These are phyloP conservation scores for Zymoseptoria passerinii DNA, from an alignment of 2,329 filamentous ascomycete genomes.

Conservation along the genomic window DNA sequence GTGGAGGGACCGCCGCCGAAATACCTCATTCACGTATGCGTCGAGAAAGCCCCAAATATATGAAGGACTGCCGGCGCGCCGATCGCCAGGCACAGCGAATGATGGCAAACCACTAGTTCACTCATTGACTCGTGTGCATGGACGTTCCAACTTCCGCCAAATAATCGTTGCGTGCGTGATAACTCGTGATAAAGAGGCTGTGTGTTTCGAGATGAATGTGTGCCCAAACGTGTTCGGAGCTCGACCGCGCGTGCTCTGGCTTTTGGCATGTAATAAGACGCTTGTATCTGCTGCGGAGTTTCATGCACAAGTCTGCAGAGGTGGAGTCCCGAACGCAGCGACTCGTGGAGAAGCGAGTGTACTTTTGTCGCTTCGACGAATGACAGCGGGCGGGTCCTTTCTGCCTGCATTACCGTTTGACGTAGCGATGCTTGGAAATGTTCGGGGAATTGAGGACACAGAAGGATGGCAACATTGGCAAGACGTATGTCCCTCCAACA, in stretches of 20 bases:
- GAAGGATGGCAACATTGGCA: background rate
- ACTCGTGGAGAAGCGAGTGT: background rate
- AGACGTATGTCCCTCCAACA: background rate
- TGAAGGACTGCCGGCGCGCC: background rate
- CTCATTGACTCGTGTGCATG: background rate
- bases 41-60: background rate
- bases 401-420: background rate
- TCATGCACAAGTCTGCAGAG: background rate
- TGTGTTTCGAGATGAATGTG: background rate
- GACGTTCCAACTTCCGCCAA: background rate
- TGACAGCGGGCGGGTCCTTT: background rate
- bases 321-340: background rate
- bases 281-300: background rate
- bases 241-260: background rate
- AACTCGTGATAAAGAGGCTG: too few species aligned
- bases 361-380: background rate
- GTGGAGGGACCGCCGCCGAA: background rate
- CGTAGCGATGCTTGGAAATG: background rate
- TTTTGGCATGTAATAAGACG: background rate
- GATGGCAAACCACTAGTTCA: background rate
- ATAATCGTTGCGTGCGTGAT: background rate
- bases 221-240: background rate
- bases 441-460: background rate
- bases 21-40: background rate
- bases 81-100: background rate